Percentiles rank a stretch among this genome's conserved stretches.
phyloP scores from a whole-genome alignment of 2,329 filamentous ascomycete genomes.

The Hypoxylon sp. region DNA sequence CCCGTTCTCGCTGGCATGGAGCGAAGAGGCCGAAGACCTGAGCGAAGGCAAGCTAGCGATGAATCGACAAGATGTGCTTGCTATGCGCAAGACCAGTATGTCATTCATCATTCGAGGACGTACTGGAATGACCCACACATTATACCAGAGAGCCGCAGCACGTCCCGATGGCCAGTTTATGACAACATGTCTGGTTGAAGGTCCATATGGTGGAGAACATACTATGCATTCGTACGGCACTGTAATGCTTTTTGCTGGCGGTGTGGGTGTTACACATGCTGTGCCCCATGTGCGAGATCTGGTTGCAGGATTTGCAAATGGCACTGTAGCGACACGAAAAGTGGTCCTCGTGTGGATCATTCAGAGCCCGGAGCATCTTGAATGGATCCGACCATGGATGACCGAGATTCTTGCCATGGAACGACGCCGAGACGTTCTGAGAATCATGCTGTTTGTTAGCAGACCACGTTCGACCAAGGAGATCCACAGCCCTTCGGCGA shows the following conservation, averaged over 20 bases:
- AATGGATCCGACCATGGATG: constrained; percentile 90
- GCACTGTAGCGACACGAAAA: constrained; percentile 78
- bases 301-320: constrained; percentile 75
- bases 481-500: constrained; percentile 81
- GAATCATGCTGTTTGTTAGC: constrained; percentile 83
- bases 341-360: constrained; percentile 84
- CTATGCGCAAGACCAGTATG: constrained; percentile 73
- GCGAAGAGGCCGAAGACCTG: constrained; percentile 71
- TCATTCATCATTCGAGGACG: constrained; percentile 80
- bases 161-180: constrained; percentile 71
- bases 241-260: constrained; percentile 82
- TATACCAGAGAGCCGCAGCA: constrained; percentile 77
- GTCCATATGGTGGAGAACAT: constrained; percentile 81
- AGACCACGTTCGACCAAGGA: constrained; percentile 81
- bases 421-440: constrained; percentile 77
- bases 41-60: constrained; percentile 69
- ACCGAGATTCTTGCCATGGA: constrained; percentile 83
- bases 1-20: constrained; percentile 85
- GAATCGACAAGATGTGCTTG: constrained; percentile 69
- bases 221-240: constrained; percentile 81
- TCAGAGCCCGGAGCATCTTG: constrained; percentile 82
- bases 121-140: constrained; percentile 77
- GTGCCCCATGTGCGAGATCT: constrained; percentile 81
- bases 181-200: constrained; percentile 78
- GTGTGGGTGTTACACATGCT: constrained; percentile 84